phyloP scores from a whole-genome alignment of 441 rosid species.

The Pelargonium fulgidum region DNA sequence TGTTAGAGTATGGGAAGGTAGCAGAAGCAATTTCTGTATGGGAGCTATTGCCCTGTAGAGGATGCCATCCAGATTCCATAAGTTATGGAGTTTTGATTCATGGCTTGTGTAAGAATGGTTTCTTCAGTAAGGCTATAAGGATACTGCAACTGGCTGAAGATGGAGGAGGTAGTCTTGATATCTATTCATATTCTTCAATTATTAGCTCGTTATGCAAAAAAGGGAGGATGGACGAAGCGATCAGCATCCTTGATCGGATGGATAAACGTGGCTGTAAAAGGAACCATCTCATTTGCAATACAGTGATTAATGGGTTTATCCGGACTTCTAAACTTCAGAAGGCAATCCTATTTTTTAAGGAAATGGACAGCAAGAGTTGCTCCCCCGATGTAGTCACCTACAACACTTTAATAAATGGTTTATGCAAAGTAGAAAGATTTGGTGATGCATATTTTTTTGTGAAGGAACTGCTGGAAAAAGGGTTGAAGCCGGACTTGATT shows the following conservation, averaged over 20 bases:
- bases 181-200: constrained; percentile 60
- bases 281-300: constrained; percentile 50
- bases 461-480: constrained; percentile 68
- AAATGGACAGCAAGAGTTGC: constrained; percentile 44
- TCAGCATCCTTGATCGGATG: constrained; percentile 39
- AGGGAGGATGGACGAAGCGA: constrained; percentile 60
- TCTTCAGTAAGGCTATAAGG: constrained; percentile 55
- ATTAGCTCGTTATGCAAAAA: constrained; percentile 65
- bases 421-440: constrained; percentile 65
- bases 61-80: constrained; percentile 43
- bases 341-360: constrained; percentile 48
- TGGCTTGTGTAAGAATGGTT: constrained; percentile 80
- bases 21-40: constrained; percentile 57
- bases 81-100: constrained; percentile 60
- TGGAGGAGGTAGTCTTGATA: constrained; percentile 41
- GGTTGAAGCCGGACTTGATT: constrained; percentile 59
- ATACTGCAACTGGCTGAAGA: constrained; percentile 52
- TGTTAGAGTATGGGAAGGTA: constrained; percentile 53
- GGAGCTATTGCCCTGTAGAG: constrained; percentile 49
- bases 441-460: constrained; percentile 53
- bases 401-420: constrained; percentile 61
- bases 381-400: constrained; percentile 53
- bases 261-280: constrained; percentile 38
- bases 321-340: constrained; percentile 50
- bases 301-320: constrained; percentile 59